phyloP scores from a whole-genome alignment of 306 rosid genomes.

The Trifolium subterraneum region DNA sequence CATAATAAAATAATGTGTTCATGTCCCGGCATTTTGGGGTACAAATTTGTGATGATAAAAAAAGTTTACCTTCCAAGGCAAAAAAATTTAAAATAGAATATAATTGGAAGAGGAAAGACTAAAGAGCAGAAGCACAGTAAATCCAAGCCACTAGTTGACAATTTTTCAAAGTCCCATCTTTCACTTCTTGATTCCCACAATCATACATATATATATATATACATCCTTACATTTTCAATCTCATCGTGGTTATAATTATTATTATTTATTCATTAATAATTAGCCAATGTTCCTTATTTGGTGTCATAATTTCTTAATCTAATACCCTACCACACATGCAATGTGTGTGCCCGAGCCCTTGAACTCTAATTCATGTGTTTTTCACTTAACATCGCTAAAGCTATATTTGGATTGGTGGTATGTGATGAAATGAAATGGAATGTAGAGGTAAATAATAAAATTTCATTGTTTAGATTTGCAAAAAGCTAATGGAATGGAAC shows the following conservation, averaged over 20 bases:
- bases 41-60: constrained; percentile 23
- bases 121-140: constrained; percentile 26
- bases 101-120: constrained; percentile 28
- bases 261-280: constrained; percentile 35
- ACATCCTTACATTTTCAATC: constrained; percentile 29
- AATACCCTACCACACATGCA: constrained; percentile 31
- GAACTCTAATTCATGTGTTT: constrained; percentile 4
- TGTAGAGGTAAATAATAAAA: too few species aligned
- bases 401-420: too few species aligned
- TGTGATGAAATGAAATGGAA: too few species aligned
- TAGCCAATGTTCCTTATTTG: constrained; percentile 21
- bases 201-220: not conserved
- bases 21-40: not conserved
- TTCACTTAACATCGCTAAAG: constrained; percentile 6
- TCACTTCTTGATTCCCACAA: constrained; percentile 46
- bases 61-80: constrained; percentile 18
- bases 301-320: constrained; percentile 37
- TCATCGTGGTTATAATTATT: constrained; percentile 1
- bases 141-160: constrained; percentile 46
- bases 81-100: constrained; percentile 18
- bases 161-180: constrained; percentile 43
- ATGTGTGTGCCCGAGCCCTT: not conserved
- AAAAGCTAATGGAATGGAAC: too few species aligned
- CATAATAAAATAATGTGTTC: not conserved
- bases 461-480: too few species aligned